These are phyloP conservation scores for Dalbergia oliveri DNA, from an alignment of 306 rosid genomes.

Conservation along the genomic window DNA sequence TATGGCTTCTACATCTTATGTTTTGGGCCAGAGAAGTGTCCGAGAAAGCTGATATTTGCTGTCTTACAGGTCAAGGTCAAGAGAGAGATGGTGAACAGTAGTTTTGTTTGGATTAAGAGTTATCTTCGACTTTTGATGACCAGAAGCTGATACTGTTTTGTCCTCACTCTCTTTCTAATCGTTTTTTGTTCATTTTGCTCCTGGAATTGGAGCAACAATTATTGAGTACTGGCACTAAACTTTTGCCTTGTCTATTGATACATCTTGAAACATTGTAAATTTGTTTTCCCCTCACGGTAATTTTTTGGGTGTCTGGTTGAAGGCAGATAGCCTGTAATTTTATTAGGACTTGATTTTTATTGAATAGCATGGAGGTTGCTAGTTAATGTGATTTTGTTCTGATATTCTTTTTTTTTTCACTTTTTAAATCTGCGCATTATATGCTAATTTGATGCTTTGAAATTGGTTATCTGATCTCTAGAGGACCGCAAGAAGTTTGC, in stretches of 20 bases:
- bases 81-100: slow-evolving; percentile 60
- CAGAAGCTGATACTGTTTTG: slow-evolving; percentile 59
- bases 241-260: slow-evolving; percentile 55
- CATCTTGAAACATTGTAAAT: slow-evolving; percentile 56
- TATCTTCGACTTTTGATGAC: slow-evolving; percentile 60
- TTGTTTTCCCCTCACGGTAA: slow-evolving; percentile 43
- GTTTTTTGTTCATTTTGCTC: slow-evolving; percentile 60
- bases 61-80: slow-evolving; percentile 55
- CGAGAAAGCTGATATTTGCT: slow-evolving; percentile 38
- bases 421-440: not conserved
- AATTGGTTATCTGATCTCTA: not conserved
- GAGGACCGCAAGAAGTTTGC: not conserved
- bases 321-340: slow-evolving; percentile 66
- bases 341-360: slow-evolving; percentile 54
- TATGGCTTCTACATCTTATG: not conserved
- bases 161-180: slow-evolving; percentile 50
- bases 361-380: slow-evolving; percentile 48
- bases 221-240: slow-evolving; percentile 60
- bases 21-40: slow-evolving; percentile 8
- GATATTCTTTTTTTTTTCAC: slow-evolving; percentile 2
- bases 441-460: slow-evolving; percentile 1
- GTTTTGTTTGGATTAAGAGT: slow-evolving; percentile 55
- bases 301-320: slow-evolving; percentile 58
- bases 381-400: slow-evolving; percentile 47
- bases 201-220: slow-evolving; percentile 58